Evolutionary conservation across 129 eudicot species (phyloP), one percentile per base, ranked within the genome.

Genomic region (Smallanthus sonchifolius): DNA sequence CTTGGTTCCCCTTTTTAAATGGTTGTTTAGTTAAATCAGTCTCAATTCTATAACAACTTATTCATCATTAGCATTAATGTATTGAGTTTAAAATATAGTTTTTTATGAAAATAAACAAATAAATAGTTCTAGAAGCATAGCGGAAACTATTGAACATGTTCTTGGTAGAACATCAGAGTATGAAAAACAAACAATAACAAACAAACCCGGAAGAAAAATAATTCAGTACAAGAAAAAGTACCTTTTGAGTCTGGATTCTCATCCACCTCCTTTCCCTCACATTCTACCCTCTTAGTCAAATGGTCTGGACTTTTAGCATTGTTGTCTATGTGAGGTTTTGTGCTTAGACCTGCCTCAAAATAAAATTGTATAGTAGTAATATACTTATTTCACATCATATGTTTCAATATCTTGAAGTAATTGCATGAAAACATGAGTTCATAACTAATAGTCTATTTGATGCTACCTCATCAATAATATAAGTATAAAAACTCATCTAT

Each of bases 291-390:
- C 38, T 44, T 75, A 66, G 84, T 42, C 37, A 67, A 45, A 67
- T 51, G 60, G 68, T 82, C 83, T 13, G 48, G 66, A 65, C 34
- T 76, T 57, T 77, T 80, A 10, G 47, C 61, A 40, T 61, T 37
- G 63, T 44, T 70, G 74, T 89, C 83, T 39, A 61, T 65, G 62
- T 73, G 83, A 75, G 82, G 67, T 69, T 82, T 84, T 73, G 75
- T 38, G 79, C 49, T 67, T n/a, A 78, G 17, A 69, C 78, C 89
- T 74, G 76, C n/a, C 70, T 80, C 72, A 65, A 64, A 39, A 64
- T 49, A 34, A 15, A 52, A 72, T 51, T 15, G 10, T 13, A 52
- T 63, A 32, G 59, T 63, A 44, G 67, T 38, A 49, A 70, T 32
- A 11, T 60, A 54, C 60, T 67, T 35, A 34, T 71, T 54, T 52